Percentiles rank a stretch among this genome's conserved stretches.
phyloP scores from a whole-genome alignment of 768 basidiomycete species.

The Sporobolomyces phaffii region DNA sequence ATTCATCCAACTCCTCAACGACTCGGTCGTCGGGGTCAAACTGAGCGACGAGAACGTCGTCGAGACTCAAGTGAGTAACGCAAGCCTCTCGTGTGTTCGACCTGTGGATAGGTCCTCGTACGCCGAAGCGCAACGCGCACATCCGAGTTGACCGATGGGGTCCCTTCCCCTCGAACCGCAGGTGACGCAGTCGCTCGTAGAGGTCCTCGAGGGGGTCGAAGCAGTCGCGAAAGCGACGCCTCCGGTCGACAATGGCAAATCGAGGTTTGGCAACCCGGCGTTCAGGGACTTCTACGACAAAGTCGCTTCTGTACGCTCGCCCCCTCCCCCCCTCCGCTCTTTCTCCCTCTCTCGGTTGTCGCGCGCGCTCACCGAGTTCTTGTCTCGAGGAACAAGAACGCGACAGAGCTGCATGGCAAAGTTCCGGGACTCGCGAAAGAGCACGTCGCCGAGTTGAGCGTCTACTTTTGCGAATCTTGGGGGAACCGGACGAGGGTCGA shows the following conservation, averaged over 20 bases:
- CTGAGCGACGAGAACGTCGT: constrained; percentile 61
- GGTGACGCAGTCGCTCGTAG: constrained; percentile 61
- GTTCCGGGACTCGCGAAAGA: constrained; percentile 58
- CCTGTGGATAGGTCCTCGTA: too few relatives aligned
- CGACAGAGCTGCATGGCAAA: constrained; percentile 56
- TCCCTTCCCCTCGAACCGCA: constrained; percentile 46
- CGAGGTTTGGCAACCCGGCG: constrained; percentile 94
- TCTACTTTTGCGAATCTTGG: constrained; percentile 82
- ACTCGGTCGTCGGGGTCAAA: constrained; percentile 67
- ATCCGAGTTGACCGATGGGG: neutral
- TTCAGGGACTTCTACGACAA: constrained; percentile 87
- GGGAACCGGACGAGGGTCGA: constrained; percentile 87
- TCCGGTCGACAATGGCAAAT: constrained; percentile 73
- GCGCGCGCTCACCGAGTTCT: too few relatives aligned
- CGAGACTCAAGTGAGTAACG: constrained; percentile 57
- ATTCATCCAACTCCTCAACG: constrained; percentile 71
- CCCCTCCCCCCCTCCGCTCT: neutral
- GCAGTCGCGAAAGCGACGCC: constrained; percentile 64
- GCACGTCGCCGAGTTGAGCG: constrained; percentile 62
- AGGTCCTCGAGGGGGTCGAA: constrained; percentile 63
- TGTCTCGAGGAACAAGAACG: constrained; percentile 53
- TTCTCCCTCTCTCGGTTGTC: too few relatives aligned
- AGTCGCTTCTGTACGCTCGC: constrained; percentile 56
- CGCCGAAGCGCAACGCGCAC: too few relatives aligned
- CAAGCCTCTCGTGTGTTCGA: too few relatives aligned